Conservation (phyloP, 768 basidiomycete genomes). For the Hygrocybe punicea region DNA sequence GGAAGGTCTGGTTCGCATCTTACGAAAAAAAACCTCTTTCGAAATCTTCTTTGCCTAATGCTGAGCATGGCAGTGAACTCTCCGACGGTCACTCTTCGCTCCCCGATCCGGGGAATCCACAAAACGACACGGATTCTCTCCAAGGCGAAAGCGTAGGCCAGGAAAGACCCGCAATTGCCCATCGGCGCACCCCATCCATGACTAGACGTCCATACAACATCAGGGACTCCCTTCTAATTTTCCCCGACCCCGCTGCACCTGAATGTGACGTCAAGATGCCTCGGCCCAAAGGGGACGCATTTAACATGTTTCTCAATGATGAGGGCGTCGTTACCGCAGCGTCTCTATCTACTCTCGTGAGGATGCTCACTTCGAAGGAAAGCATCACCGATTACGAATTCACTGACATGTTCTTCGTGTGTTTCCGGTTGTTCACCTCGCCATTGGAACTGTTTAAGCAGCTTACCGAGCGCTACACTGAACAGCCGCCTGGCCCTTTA, state of each 20-base stretch:
- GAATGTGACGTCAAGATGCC: not conserved
- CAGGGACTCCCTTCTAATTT: not conserved
- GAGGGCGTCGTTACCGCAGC: constrained; percentile 30
- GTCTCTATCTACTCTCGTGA: constrained; percentile 43
- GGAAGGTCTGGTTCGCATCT: not conserved
- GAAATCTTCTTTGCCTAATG: not conserved
- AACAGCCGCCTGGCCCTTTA: constrained; percentile 26
- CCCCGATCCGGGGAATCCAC: not conserved
- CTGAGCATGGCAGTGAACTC: no score
- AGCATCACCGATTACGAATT: constrained; percentile 41
- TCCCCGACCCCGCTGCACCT: constrained; percentile 1
- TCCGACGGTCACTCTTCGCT: not conserved
- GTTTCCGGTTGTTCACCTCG: constrained; percentile 65
- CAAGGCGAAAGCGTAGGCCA: not conserved
- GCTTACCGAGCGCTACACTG: constrained; percentile 49
- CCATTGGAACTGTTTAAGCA: constrained; percentile 43
- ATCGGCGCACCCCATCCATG: not conserved
- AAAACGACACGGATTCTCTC: not conserved
- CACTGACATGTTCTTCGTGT: constrained; percentile 59
- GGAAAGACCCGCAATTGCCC: not conserved
- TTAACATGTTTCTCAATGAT: constrained; percentile 25
- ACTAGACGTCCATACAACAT: not conserved
- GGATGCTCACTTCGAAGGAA: constrained; percentile 45
- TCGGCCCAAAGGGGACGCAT: constrained; percentile 3
- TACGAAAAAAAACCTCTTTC: not conserved